Percentiles rank a stretch among this genome's conserved stretches.
Conservation (phyloP, 106 monocot genomes). For the Acanthochlamys bracteata region DNA sequence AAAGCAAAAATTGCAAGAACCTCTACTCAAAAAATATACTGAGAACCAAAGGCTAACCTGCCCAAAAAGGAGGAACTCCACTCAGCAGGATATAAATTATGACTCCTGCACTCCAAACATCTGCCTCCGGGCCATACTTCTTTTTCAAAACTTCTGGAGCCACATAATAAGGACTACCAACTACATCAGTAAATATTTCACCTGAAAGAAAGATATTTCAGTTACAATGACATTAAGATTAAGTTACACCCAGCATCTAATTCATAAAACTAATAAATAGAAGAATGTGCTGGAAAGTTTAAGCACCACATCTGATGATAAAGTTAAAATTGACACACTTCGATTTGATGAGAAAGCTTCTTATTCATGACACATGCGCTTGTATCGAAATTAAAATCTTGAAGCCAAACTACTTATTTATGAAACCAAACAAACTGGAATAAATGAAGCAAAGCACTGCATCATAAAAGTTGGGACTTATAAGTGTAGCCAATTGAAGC, state of each 20-base stretch:
- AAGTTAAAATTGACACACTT: too few species aligned
- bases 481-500: too few species aligned
- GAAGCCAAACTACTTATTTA: too few species aligned
- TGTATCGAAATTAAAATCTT: too few species aligned
- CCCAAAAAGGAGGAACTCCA: slow-evolving; percentile 45
- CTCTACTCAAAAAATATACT: background rate
- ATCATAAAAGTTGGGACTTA: too few species aligned
- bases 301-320: too few species aligned
- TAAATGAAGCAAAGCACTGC: too few species aligned
- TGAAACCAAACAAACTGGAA: too few species aligned
- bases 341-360: too few species aligned
- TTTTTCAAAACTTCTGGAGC: slow-evolving; percentile 38
- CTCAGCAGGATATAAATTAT: slow-evolving; percentile 35
- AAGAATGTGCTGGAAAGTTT: too few species aligned
- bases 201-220: slow-evolving; percentile 17
- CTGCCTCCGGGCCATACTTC: slow-evolving; percentile 30
- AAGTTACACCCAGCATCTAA: background rate
- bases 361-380: too few species aligned
- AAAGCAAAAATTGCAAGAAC: background rate
- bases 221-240: background rate
- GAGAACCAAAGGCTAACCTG: slow-evolving; percentile 12
- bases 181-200: slow-evolving; percentile 35
- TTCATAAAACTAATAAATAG: background rate
- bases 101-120: slow-evolving; percentile 48
- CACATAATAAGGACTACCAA: slow-evolving; percentile 45